Base-by-base conservation (phyloP, 176 grass and related monocot genomes). In the Cenchrus purpureus region DNA sequence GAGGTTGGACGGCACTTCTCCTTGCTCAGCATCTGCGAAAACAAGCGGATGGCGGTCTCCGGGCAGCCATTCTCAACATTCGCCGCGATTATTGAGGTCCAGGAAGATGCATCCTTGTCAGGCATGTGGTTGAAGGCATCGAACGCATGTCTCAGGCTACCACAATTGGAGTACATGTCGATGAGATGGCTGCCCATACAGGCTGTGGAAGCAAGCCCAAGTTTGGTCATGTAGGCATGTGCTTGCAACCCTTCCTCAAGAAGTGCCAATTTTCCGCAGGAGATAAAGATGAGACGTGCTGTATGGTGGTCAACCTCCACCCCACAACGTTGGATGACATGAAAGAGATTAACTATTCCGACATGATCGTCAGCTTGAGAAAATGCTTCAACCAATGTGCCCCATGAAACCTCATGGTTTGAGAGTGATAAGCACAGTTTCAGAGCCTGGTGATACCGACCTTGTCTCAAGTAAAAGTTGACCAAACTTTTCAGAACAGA, bases 121-220 rank as follows among this genome's bases (percentile, higher is more conserved):
- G 86, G 63, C 76, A 85, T 92, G 32, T 82, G 62, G 48, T 80
- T 87, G 50, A 94, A 94, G 54, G 67, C 87, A 69, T 92, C 85
- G 40, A 75, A 72, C 17, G 92, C 89, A 78, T 92, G 34, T 20
- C 13, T 65, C 15, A 94, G 89, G 56, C 72, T 89, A 79, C 92
- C 76, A 54, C 83, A 91, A 65, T 56, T 57, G 2, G 89, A 94
- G 80, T 94, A 94, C 92, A 94, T 94, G 37, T 91, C 74, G 8
- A 94, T 89, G n/a, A 94, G 87, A 42, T 79, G 45, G 86, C 74
- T 87, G 60, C 63, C 82, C 29, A 79, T 79, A 50, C 69, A 77
- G 59, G 65, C 48, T 55, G 80, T 16, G 44, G 75, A 89, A 68
- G 63, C 77, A 87, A 94, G 74, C 14, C 89, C 87, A 56, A 72